Percentiles rank a stretch among this genome's conserved stretches.
These are phyloP conservation scores for Kwoniella botswanensis DNA, from an alignment of 768 basidiomycete genomes.

Conservation along the genomic window DNA sequence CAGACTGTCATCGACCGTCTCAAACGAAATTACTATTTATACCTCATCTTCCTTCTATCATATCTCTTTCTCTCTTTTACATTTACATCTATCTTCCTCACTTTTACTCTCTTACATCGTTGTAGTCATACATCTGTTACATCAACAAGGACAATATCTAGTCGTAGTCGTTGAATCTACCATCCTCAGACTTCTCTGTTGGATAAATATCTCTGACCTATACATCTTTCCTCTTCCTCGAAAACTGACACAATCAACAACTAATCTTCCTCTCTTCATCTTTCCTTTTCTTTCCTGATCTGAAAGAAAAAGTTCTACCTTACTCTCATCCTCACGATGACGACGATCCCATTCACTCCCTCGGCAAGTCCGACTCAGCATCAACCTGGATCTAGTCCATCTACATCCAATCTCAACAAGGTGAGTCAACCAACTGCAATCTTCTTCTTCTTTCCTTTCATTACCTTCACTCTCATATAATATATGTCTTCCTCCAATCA, in stretches of 20 bases:
- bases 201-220: neutral
- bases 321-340: neutral
- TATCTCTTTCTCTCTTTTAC: conserved; percentile 1
- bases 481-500: neutral
- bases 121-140: conserved; percentile 3
- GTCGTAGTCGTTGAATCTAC: conserved; percentile 6
- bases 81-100: neutral
- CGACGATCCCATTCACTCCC: neutral
- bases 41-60: neutral
- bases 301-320: neutral
- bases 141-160: conserved; percentile 1
- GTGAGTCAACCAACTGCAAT: conserved; percentile 4
- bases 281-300: conserved; percentile 13
- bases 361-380: neutral
- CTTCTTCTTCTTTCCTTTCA: neutral
- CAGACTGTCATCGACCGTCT: no score
- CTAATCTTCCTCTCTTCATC: neutral
- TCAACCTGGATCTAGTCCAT: neutral
- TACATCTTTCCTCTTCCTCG: neutral
- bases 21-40: no score
- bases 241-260: no score
- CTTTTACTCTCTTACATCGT: neutral
- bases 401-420: conserved; percentile 3
- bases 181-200: neutral
- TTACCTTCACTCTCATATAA: neutral